Conservation (phyloP, 208 protist genomes). For the Trypanosomatidae sp. region DNA sequence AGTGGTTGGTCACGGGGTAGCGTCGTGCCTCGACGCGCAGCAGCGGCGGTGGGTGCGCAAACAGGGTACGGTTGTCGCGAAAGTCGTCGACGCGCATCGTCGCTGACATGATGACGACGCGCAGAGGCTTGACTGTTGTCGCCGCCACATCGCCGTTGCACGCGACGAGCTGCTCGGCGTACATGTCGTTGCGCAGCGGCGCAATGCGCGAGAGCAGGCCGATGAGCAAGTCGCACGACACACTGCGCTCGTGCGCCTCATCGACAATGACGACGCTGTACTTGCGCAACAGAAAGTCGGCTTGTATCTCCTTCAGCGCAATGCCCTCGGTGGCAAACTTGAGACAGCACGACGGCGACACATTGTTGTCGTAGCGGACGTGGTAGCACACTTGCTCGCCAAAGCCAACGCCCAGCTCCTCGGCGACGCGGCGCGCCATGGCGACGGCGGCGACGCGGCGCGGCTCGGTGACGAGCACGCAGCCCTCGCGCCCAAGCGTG, state of each 20-base stretch:
- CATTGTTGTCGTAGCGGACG: slow-evolving; percentile 97
- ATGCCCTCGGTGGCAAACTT: slow-evolving; percentile 99
- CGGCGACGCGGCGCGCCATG: slow-evolving; percentile 96
- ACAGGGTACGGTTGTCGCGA: slow-evolving; percentile 92
- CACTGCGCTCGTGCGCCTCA: slow-evolving; percentile 95
- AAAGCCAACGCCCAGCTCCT: slow-evolving; percentile 89
- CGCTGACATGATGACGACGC: slow-evolving; percentile 89
- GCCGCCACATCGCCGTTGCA: slow-evolving; percentile 26
- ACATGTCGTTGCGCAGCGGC: slow-evolving; percentile 86
- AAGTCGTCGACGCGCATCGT: slow-evolving; percentile 91
- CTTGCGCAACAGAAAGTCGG: slow-evolving; percentile 88
- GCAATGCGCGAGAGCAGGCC: slow-evolving; percentile 97
- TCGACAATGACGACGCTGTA: slow-evolving; percentile 99
- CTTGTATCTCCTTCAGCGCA: slow-evolving; percentile 95
- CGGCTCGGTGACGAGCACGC: slow-evolving; percentile 96
- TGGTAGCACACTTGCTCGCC: slow-evolving; percentile 93
- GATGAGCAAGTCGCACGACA: slow-evolving; percentile 95
- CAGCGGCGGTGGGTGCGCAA: slow-evolving; percentile 89
- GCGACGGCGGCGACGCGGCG: slow-evolving; percentile 99
- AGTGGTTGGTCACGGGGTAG: slow-evolving; percentile 96
- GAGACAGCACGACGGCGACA: slow-evolving; percentile 79
- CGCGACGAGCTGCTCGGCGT: slow-evolving; percentile 46
- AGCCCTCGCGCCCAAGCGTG: slow-evolving; percentile 62
- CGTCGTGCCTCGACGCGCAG: slow-evolving; percentile 93
- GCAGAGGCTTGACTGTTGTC: slow-evolving; percentile 64